A percentile compares a stretch with the other conserved stretches of the same genome.
phyloP scores from a whole-genome alignment of 2,329 filamentous ascomycete species.

The Pseudogymnoascus sp. region DNA sequence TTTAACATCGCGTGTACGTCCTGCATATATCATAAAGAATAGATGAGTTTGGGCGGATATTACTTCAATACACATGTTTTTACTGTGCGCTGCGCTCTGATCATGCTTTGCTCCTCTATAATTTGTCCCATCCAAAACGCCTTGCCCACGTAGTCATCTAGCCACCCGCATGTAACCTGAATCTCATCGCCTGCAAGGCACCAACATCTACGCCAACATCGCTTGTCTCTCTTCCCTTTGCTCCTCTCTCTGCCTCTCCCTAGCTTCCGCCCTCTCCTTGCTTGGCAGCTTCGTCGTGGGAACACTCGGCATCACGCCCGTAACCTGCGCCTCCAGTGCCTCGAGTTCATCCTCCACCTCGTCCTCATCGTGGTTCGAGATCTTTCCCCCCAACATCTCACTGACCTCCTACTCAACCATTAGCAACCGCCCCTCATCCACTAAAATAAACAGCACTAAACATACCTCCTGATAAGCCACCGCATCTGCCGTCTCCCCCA shows the following conservation, averaged over 20 bases:
- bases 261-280: slow-evolving; percentile 24
- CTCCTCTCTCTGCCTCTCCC: slow-evolving; percentile 20
- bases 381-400: slow-evolving; percentile 78
- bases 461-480: slow-evolving; percentile 80
- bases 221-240: slow-evolving; percentile 20
- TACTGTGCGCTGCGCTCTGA: not conserved
- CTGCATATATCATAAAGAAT: slow-evolving; percentile 5
- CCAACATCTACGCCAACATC: slow-evolving; percentile 22
- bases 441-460: slow-evolving; percentile 11
- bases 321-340: slow-evolving; percentile 61
- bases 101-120: not conserved
- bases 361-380: slow-evolving; percentile 93
- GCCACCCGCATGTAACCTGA: not conserved
- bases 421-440: not conserved
- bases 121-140: not conserved
- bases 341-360: slow-evolving; percentile 95
- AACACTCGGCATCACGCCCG: slow-evolving; percentile 28
- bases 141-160: not conserved
- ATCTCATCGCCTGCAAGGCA: not conserved
- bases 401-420: slow-evolving; percentile 64
- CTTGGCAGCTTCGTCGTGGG: slow-evolving; percentile 17
- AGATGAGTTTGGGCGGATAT: slow-evolving; percentile 2
- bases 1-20: slow-evolving; percentile 6
- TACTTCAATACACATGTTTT: not conserved
- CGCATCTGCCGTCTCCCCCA: slow-evolving; percentile 86